A percentile compares a stretch with the other conserved stretches of the same genome.
Conservation (phyloP, 2,329 filamentous ascomycete genomes). For the Cryphonectria parasitica region DNA sequence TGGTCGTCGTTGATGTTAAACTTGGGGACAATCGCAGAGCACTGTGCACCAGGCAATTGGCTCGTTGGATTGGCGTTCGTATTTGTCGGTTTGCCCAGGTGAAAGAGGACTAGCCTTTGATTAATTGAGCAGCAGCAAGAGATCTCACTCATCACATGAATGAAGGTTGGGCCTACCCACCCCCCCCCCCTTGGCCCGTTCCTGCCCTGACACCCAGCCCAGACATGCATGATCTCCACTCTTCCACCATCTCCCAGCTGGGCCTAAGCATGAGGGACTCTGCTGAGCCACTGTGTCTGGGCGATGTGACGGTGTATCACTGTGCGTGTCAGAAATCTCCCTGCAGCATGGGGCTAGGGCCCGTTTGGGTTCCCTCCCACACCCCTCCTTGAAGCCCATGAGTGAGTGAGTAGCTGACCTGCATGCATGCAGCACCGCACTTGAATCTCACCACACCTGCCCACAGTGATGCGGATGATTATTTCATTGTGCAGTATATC, state of each 20-base stretch:
- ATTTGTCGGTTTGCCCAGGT: not conserved
- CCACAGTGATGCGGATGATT: not conserved
- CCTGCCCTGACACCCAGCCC: not conserved
- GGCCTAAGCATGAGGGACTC: conserved; percentile 6
- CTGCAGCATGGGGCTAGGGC: not conserved
- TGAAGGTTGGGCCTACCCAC: conserved; percentile 11
- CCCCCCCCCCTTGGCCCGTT: not conserved
- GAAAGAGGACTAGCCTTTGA: not conserved
- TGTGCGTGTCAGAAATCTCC: conserved; percentile 11
- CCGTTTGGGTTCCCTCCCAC: conserved; percentile 5
- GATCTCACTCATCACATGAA: conserved; percentile 14
- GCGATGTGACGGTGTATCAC: not conserved
- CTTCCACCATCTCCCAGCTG: not conserved
- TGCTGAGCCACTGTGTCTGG: conserved; percentile 1
- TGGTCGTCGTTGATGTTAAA: not conserved
- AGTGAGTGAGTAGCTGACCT: not conserved
- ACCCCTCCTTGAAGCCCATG: not conserved
- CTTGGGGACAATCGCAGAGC: not conserved
- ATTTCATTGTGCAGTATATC: not conserved
- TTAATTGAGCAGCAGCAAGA: not conserved
- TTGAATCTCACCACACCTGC: not conserved
- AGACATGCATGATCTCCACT: conserved; percentile 5
- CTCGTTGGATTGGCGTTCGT: not conserved
- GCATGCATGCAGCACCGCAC: not conserved
- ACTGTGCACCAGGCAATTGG: not conserved